Evolutionary conservation across 306 rosid genomes (phyloP), one percentile per base, ranked within the genome.

Genomic region (Ammopiptanthus mongolicus): DNA sequence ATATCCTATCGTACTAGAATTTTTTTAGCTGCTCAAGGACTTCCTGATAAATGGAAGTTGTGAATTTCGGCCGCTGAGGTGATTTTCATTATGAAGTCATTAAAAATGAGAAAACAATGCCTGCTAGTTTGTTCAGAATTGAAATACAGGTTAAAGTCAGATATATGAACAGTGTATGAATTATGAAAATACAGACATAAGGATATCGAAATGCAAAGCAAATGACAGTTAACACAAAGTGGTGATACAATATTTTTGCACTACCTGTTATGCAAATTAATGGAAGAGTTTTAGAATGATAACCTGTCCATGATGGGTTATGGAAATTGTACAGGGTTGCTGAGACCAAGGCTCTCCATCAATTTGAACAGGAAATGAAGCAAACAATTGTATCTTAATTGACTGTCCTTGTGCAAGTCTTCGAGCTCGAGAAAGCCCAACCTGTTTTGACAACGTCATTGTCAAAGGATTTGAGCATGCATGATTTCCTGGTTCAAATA

Each of bases 281-380:
- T 7, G 17, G 61, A 19, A 14, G 44, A 74, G 74, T 42, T 59
- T 67, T 66, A 73, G 78, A 80, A 71, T 56, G 81, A 65, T 74
- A 82, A 96, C 99, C 99, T 96, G 96, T 86, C 98, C 88, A 83
- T 90, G 98, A 75, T 96, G 99, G 52, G 92, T 84, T 80, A 96
- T 89, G 74, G 78, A 76, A 60, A 96, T 78, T 62, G 88, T 92
- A 75, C 97, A 96, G 12, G 90, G 88, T 52, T 78, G 62, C 89
- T 96, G 98, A 84, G 80, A 83, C 99, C 99, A 96, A 68, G 98
- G 99, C 65, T 96, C 99, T 70, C 99, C 99, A 82, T 96, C 99
- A 78, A 96, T 82, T 81, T 96, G 99, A 74, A 96, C 98, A 68
- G 99, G 99, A 63, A 96, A 82, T 65, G 85, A 71, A 25, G 96